Base-by-base conservation (phyloP, 1,284 basidiomycete genomes). In the Tilletia walkeri region DNA sequence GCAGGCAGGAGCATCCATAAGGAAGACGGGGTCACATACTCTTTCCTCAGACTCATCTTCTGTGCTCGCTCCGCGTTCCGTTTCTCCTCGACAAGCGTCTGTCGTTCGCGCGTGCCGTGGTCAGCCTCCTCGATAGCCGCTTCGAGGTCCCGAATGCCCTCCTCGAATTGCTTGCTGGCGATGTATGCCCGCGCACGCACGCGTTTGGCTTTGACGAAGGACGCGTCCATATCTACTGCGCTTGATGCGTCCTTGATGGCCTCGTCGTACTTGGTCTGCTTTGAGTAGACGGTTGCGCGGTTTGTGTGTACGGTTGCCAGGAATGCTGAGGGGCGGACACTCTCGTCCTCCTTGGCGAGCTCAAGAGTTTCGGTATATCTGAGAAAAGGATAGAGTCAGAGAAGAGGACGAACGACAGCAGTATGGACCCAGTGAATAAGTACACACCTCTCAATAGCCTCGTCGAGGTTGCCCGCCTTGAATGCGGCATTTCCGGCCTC, bases 401-500 rank as follows among this genome's bases (percentile, higher is more conserved):
- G 9, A 12, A 4, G 18, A 34, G 4, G 14, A 5, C 12, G 3
- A 4, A 14, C 20, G 10, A 47, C 4, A 38, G 6, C 47, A 39
- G 53, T 48, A 67, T 24, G 54, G 24, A 1, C 24, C 2, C 50
- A 36, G 36, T n/a, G 36, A 63, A 18, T 9, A 16, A 39, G 1
- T 5, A 39, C 59, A 12, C 6, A 70, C 78, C 88, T 89, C 4
- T 87, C 85, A 1, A 90, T 84, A 0, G 93, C 93, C 53, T 90
- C 89, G 41, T 87, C 77, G 45, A 89, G 85, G 70, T 86, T 86
- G 1, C 87, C 87, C 0, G 82, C 71, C 84, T 94, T 94, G 86
- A 95, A 95, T 0, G 88, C 87, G 0, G 83, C 80, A 78, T 95
- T 95, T 0, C 93, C 93, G 74, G 92, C 91, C 73, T 94, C 92